Percentiles rank a stretch among this genome's conserved stretches.
These are phyloP conservation scores for Chalciporus piperatoides DNA, from an alignment of 1,284 basidiomycete genomes.

Conservation along the genomic window DNA sequence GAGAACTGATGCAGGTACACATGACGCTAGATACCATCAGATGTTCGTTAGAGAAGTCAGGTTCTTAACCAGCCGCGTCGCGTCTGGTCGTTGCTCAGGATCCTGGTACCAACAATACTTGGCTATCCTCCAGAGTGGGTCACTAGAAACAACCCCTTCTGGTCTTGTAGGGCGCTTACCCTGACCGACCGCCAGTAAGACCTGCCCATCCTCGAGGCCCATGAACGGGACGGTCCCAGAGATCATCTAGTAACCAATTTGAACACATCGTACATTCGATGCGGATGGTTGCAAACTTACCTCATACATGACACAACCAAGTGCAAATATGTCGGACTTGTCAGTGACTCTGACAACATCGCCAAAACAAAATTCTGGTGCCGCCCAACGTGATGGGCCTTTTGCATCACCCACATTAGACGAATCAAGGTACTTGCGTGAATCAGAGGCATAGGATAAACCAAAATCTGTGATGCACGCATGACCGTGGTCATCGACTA, in stretches of 20 bases:
- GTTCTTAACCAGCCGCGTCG: conserved; percentile 4
- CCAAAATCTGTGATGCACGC: conserved; percentile 39
- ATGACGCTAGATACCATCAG: too few species aligned
- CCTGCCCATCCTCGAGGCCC: rapidly evolving
- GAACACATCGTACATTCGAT: background rate
- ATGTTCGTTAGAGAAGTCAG: too few species aligned
- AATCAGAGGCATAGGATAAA: conserved; percentile 27
- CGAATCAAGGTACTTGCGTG: conserved; percentile 27
- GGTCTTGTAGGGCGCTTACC: conserved; percentile 13
- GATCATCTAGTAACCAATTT: conserved; percentile 20
- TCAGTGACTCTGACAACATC: conserved; percentile 16
- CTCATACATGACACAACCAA: conserved; percentile 33
- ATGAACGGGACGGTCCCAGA: conserved; percentile 26
- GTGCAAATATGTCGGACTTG: conserved; percentile 28
- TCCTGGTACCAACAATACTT: conserved; percentile 11
- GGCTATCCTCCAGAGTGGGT: conserved; percentile 18
- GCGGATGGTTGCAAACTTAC: conserved; percentile 7
- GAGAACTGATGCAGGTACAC: too few species aligned
- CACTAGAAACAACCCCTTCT: background rate
- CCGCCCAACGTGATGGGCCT: conserved; percentile 25
- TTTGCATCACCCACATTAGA: conserved; percentile 18
- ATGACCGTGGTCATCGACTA: conserved; percentile 27
- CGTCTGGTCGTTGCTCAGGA: conserved; percentile 17
- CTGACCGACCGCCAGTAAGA: background rate
- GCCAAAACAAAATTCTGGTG: conserved; percentile 24